Evolutionary conservation across 345 rosid species (phyloP).

Genomic region (Jatropha curcas): DNA sequence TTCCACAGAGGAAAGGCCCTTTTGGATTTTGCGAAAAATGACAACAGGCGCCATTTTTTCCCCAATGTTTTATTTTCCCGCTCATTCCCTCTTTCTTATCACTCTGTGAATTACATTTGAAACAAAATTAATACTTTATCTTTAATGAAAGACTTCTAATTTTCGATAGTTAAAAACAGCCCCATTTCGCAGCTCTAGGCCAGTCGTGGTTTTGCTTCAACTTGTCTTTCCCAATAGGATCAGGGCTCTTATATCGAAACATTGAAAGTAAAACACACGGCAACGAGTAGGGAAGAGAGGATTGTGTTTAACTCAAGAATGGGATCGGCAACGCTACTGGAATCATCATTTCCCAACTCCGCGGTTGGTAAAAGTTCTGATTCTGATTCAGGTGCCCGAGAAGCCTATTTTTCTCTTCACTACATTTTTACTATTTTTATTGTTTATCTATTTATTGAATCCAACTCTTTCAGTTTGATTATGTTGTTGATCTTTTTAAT

Average conservation of each 20-base stretch:
- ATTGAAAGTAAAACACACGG: background rate
- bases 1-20: too few relatives aligned
- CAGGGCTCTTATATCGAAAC: background rate
- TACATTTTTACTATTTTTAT: too few relatives aligned
- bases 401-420: background rate
- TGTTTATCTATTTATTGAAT: background rate
- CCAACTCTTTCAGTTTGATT: background rate
- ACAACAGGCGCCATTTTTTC: too few relatives aligned
- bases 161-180: too few relatives aligned
- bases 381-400: background rate
- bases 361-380: background rate
- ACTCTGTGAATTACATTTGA: too few relatives aligned
- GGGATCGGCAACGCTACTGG: slow-evolving; percentile 12
- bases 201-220: too few relatives aligned
- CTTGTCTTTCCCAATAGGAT: background rate
- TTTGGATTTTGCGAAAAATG: too few relatives aligned
- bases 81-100: too few relatives aligned
- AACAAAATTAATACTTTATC: too few relatives aligned
- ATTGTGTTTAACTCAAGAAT: background rate
- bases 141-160: too few relatives aligned
- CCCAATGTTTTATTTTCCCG: too few relatives aligned
- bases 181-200: too few relatives aligned
- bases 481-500: background rate
- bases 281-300: background rate
- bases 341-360: background rate